Conservation (phyloP, 2,329 filamentous ascomycete genomes). For the Arthrobotrys sinensis region DNA sequence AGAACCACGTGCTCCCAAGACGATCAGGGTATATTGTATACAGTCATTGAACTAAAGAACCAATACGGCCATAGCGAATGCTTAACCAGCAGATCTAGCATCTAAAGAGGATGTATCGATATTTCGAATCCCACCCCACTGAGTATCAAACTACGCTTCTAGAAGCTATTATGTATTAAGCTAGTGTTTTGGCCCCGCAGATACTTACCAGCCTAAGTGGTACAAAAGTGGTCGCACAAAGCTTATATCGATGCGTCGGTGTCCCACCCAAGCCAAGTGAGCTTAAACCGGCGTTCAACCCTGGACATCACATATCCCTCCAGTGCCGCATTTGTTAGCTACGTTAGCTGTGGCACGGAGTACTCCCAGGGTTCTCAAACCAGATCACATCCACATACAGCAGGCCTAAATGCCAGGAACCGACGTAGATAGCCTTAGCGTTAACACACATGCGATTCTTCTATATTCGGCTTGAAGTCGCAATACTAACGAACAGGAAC, state of each 20-base stretch:
- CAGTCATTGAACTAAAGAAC: neutral
- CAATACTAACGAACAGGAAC: conserved; percentile 7
- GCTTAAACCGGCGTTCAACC: conserved; percentile 24
- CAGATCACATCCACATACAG: conserved; percentile 12
- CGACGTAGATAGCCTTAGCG: neutral
- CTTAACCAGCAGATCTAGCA: neutral
- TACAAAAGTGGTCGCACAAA: conserved; percentile 1
- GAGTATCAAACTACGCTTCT: conserved; percentile 7
- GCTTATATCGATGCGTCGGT: too few relatives aligned
- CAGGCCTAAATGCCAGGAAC: conserved; percentile 13
- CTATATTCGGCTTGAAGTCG: conserved; percentile 4
- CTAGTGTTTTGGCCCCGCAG: conserved; percentile 25
- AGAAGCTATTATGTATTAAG: conserved; percentile 10
- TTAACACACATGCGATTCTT: conserved; percentile 1
- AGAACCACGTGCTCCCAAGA: neutral
- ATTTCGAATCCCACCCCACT: neutral
- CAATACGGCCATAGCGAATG: neutral
- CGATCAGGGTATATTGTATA: neutral
- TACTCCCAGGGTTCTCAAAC: neutral
- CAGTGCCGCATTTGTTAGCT: conserved; percentile 24
- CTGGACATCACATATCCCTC: neutral
- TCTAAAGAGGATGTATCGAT: neutral
- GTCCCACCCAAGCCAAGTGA: conserved; percentile 1
- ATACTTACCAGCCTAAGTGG: conserved; percentile 5
- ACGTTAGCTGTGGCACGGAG: conserved; percentile 16